phyloP scores from a whole-genome alignment of 2,329 filamentous ascomycete species.

The Ceratocystiopsis brevicomis region DNA sequence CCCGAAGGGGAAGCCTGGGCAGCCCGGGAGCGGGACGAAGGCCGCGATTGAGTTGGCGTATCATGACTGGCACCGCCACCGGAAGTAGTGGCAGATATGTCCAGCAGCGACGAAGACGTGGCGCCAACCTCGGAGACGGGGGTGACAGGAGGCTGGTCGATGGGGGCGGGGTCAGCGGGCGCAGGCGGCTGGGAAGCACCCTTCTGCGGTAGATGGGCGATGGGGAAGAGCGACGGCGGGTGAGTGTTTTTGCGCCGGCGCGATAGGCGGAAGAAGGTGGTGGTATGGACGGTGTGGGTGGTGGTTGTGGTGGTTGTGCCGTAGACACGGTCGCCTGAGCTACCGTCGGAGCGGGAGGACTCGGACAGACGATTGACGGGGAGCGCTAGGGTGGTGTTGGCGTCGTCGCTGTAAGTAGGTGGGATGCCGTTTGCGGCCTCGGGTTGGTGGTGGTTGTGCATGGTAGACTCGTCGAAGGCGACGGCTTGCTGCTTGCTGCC shows the following conservation, averaged over 20 bases:
- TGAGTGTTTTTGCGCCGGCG: conserved; percentile 38
- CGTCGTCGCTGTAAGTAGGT: conserved; percentile 40
- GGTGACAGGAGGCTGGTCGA: background rate
- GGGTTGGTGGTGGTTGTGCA: conserved; percentile 12
- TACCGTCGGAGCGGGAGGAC: conserved; percentile 77
- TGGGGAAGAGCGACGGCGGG: conserved; percentile 60
- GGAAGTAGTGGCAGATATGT: too few relatives aligned
- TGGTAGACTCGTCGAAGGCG: conserved; percentile 41
- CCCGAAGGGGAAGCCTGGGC: too few relatives aligned
- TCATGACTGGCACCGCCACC: conserved; percentile 5
- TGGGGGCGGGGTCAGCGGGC: conserved; percentile 14
- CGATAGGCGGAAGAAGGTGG: conserved; percentile 63
- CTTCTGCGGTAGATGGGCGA: conserved; percentile 52
- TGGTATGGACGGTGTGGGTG: conserved; percentile 38
- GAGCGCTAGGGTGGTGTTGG: conserved; percentile 36
- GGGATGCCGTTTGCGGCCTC: conserved; percentile 11
- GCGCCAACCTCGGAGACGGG: background rate
- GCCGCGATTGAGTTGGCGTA: conserved; percentile 16
- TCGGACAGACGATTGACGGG: conserved; percentile 55
- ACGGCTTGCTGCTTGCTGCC: conserved; percentile 16
- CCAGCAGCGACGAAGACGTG: too few relatives aligned
- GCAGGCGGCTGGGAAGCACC: conserved; percentile 11
- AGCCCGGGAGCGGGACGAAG: conserved; percentile 6
- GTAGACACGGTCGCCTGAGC: conserved; percentile 47
- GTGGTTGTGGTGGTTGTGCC: conserved; percentile 41